Evolutionary conservation across 169 alveolate genomes (phyloP).

Genomic region (Babesia caballi): DNA sequence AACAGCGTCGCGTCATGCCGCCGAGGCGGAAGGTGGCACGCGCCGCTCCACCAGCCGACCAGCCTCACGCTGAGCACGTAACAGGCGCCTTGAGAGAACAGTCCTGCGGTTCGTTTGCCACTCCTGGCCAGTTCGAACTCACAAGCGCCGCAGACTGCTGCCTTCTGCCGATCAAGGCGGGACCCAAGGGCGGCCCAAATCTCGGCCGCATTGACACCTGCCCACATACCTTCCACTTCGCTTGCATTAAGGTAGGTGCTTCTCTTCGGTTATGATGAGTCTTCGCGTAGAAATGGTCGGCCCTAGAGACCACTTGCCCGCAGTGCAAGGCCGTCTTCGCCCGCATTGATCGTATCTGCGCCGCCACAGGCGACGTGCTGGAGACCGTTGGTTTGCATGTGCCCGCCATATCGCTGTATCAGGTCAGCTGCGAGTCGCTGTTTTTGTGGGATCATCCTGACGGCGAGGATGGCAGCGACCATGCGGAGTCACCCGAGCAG

Average conservation of each 20-base stretch:
- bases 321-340: conserved; percentile 35
- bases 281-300: conserved; percentile 16
- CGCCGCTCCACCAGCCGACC: not conserved
- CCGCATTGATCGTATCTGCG: not conserved
- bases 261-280: not conserved
- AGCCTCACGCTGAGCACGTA: not conserved
- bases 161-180: conserved; percentile 11
- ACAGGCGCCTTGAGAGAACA: not conserved
- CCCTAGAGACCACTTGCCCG: conserved; percentile 37
- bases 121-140: not conserved
- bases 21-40: not conserved
- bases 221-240: conserved; percentile 13
- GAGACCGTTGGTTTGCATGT: not conserved
- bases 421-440: conserved; percentile 8
- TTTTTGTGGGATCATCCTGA: conserved; percentile 31
- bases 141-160: conserved; percentile 12
- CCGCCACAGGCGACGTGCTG: not conserved
- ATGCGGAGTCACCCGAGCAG: not conserved
- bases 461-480: not conserved
- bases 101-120: not conserved
- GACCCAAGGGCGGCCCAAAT: not conserved
- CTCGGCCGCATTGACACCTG: conserved; percentile 19
- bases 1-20: not conserved
- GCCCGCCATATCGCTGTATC: not conserved
- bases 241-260: conserved; percentile 13